Percentiles rank a stretch among this genome's conserved stretches.
phyloP scores from a whole-genome alignment of 352 stramenopile species.

The Phytophthora colocasiae region DNA sequence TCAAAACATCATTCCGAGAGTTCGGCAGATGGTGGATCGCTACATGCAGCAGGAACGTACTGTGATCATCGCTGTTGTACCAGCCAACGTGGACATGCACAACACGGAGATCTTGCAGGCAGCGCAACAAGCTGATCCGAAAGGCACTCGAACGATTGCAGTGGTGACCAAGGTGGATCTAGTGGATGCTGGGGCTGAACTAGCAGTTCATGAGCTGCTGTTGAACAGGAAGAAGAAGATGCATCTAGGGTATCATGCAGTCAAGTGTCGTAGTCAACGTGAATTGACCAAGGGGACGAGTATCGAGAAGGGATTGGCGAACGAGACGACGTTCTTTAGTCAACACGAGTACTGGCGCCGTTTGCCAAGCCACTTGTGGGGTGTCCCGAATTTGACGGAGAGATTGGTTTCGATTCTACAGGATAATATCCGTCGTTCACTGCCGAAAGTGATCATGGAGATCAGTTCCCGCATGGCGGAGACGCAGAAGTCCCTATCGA shows the following conservation, averaged over 20 bases:
- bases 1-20: constrained; percentile 63
- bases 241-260: constrained; percentile 82
- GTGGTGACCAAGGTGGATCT: constrained; percentile 92
- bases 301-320: constrained; percentile 55
- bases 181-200: constrained; percentile 83
- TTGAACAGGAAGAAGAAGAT: constrained; percentile 77
- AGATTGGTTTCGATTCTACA: constrained; percentile 56
- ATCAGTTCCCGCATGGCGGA: constrained; percentile 40
- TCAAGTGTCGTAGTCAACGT: constrained; percentile 84
- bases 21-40: constrained; percentile 74
- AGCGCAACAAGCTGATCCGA: constrained; percentile 69
- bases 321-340: constrained; percentile 68
- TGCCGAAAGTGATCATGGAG: constrained; percentile 55
- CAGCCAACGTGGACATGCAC: constrained; percentile 87
- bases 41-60: constrained; percentile 82
- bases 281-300: constrained; percentile 62
- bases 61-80: constrained; percentile 88
- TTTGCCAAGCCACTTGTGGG: constrained; percentile 41
- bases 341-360: constrained; percentile 56
- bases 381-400: constrained; percentile 40
- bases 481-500: constrained; percentile 25
- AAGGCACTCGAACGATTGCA: constrained; percentile 78
- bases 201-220: constrained; percentile 73
- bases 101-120: constrained; percentile 85
- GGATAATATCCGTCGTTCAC: constrained; percentile 53